Evolutionary conservation across 2,329 filamentous ascomycete genomes (phyloP).

Genomic region (Didymosphaeria variabile): DNA sequence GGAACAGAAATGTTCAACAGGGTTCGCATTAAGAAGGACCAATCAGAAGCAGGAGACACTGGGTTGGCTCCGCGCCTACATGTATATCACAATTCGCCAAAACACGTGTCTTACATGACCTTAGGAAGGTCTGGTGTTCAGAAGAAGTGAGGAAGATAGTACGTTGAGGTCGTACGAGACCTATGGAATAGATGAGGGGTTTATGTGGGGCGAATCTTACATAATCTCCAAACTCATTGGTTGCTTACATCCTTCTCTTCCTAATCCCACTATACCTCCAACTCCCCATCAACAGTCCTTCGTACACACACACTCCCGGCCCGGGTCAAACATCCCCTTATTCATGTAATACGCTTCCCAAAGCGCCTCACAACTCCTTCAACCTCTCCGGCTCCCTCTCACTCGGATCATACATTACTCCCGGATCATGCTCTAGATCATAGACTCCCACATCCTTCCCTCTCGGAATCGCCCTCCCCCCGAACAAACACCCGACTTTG

Average conservation of each 20-base stretch:
- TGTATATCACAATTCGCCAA: background rate
- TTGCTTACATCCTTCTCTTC: too few relatives aligned
- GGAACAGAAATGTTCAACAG: background rate
- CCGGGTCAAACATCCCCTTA: conserved; percentile 23
- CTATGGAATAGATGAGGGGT: too few relatives aligned
- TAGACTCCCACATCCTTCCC: conserved; percentile 25
- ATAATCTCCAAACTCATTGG: too few relatives aligned
- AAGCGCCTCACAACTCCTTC: conserved; percentile 17
- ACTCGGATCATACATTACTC: conserved; percentile 18
- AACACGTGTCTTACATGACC: background rate
- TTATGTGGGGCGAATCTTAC: too few relatives aligned
- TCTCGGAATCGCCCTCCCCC: conserved; percentile 20
- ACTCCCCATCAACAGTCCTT: conserved; percentile 7
- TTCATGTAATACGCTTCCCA: conserved; percentile 24
- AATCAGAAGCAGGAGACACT: background rate
- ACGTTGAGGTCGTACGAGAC: too few relatives aligned
- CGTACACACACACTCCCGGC: conserved; percentile 14
- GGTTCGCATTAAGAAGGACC: background rate
- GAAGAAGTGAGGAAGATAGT: too few relatives aligned
- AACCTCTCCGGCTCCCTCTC: conserved; percentile 18
- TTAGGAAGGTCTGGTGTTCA: too few relatives aligned
- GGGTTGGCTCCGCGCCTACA: conserved; percentile 1
- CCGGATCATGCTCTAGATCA: conserved; percentile 20
- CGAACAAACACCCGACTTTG: conserved; percentile 24
- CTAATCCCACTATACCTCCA: too few relatives aligned